phyloP scores from a whole-genome alignment of 768 basidiomycete species.

The Boletus edulis region DNA sequence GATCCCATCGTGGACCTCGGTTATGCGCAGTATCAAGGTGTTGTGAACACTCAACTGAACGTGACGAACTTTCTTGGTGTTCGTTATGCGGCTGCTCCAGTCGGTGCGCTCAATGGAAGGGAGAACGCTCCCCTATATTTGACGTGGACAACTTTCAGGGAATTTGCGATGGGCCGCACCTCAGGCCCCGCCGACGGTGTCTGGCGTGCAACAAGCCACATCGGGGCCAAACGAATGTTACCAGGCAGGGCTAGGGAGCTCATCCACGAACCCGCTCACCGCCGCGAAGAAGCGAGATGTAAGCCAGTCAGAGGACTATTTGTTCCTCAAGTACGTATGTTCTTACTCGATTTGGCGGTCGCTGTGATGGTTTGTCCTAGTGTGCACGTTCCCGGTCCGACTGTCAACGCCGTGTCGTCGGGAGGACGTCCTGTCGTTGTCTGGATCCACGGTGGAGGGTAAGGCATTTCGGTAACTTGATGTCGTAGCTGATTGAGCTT shows the following conservation, averaged over 20 bases:
- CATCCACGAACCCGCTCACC: conserved; percentile 27
- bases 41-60: conserved; percentile 9
- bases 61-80: conserved; percentile 29
- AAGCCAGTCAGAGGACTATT: conserved; percentile 28
- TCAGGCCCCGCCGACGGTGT: conserved; percentile 19
- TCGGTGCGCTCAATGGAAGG: conserved; percentile 10
- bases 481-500: not conserved
- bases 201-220: conserved; percentile 28
- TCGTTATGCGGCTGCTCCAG: conserved; percentile 26
- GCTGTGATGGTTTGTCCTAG: conserved; percentile 9
- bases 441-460: conserved; percentile 38
- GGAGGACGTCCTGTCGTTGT: conserved; percentile 31
- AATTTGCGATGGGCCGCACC: conserved; percentile 30
- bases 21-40: conserved; percentile 12
- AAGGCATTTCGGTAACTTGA: not conserved
- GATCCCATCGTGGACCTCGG: conserved; percentile 14
- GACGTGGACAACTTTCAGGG: conserved; percentile 5
- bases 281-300: conserved; percentile 12
- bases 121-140: not conserved
- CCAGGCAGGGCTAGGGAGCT: conserved; percentile 25
- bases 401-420: not conserved
- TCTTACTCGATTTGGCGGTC: not conserved
- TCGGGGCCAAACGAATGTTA: conserved; percentile 30
- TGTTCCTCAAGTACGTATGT: conserved; percentile 29
- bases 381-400: conserved; percentile 28